Percentiles rank a stretch among this genome's conserved stretches.
Conservation (phyloP, 768 basidiomycete genomes). For the Tylopilus felleus region DNA sequence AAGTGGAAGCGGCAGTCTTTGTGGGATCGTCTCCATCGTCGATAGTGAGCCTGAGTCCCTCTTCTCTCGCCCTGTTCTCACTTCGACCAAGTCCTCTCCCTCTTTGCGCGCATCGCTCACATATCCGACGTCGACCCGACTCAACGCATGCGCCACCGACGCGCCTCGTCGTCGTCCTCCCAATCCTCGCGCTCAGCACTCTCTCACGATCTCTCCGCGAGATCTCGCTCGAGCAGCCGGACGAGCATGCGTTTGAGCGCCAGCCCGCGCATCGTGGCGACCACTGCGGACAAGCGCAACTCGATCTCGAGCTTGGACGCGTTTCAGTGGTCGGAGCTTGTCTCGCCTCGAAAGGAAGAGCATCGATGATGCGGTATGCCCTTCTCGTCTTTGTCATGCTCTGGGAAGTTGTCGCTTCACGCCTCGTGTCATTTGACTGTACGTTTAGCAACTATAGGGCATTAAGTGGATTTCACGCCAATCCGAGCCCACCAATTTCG, state of each 20-base stretch:
- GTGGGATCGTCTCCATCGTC: constrained; percentile 78
- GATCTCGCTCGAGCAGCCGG: constrained; percentile 44
- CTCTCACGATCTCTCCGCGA: constrained; percentile 32
- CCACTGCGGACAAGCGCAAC: constrained; percentile 28
- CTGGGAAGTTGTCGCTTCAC: not conserved
- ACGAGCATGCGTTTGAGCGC: constrained; percentile 35
- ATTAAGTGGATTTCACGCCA: not conserved
- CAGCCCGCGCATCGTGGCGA: constrained; percentile 33
- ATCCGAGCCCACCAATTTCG: not conserved
- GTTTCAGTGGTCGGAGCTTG: constrained; percentile 34
- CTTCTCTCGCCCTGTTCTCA: not conserved
- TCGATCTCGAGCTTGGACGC: constrained; percentile 31
- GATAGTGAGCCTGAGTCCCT: constrained; percentile 52
- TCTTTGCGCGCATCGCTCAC: constrained; percentile 74
- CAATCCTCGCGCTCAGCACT: constrained; percentile 44
- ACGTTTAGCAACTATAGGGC: not conserved
- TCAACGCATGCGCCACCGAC: constrained; percentile 73
- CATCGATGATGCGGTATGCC: constrained; percentile 10
- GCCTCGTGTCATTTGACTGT: constrained; percentile 3
- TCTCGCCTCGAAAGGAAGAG: constrained; percentile 31
- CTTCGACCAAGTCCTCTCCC: constrained; percentile 56
- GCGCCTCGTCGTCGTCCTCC: constrained; percentile 71
- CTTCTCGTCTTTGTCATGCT: not conserved
- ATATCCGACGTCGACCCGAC: constrained; percentile 74
- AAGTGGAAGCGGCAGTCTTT: constrained; percentile 42